Percentiles rank a stretch among this genome's conserved stretches.
phyloP scores from a whole-genome alignment of 495 filamentous ascomycete species.

The Penicillium odoratum region DNA sequence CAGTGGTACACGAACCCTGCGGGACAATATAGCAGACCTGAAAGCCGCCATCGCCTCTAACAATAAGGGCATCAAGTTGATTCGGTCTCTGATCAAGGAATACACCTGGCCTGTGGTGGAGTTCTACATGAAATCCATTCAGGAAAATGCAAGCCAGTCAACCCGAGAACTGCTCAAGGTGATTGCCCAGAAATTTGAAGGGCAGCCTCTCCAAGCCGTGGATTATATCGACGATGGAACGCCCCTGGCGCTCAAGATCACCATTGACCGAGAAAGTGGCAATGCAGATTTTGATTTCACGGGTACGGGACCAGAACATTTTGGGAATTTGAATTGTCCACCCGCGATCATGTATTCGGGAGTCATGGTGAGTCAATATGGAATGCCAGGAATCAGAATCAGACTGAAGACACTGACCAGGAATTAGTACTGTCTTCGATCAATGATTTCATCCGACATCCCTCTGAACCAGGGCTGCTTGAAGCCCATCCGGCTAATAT shows the following conservation, averaged over 20 bases:
- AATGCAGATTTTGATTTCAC: conserved; percentile 87
- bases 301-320: conserved; percentile 79
- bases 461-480: conserved; percentile 94
- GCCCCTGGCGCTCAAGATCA: conserved; percentile 75
- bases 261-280: conserved; percentile 76
- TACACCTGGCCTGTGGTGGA: conserved; percentile 87
- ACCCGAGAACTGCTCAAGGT: conserved; percentile 75
- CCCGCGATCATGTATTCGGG: conserved; percentile 64
- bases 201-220: conserved; percentile 68
- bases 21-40: conserved; percentile 90
- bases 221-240: conserved; percentile 94
- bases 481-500: conserved; percentile 75
- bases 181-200: conserved; percentile 68
- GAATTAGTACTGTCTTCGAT: conserved; percentile 72
- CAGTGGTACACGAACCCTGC: conserved; percentile 78
- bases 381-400: background rate
- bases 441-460: conserved; percentile 83
- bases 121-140: conserved; percentile 83
- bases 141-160: conserved; percentile 79
- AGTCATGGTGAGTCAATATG: conserved; percentile 20
- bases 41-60: conserved; percentile 93
- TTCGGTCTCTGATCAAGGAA: conserved; percentile 75
- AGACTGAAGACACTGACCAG: background rate
- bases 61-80: conserved; percentile 90
- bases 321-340: conserved; percentile 42